Base-by-base conservation (phyloP, 352 stramenopile genomes). In the Globisporangium parvum region DNA sequence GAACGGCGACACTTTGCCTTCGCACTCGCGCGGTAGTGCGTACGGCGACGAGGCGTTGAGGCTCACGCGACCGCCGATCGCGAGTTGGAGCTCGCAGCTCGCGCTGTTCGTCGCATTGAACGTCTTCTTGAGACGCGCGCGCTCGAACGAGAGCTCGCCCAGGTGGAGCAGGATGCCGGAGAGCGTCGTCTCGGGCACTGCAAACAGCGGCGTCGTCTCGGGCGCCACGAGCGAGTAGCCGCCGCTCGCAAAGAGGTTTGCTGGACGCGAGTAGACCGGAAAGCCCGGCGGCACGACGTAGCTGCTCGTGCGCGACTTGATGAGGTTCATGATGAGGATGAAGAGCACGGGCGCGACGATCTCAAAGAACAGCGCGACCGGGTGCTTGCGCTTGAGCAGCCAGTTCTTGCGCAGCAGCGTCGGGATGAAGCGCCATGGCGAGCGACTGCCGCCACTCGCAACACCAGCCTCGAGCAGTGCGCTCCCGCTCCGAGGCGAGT, bases 361-460 rank as follows among this genome's bases (percentile, higher is more conserved):
- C 33, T 91, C 77, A 41, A 80, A 63, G 6, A 71, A 49, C 33
- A 71, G 84, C 15, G 57, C 71, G 11, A 87, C 31, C 23, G 52
- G 62, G 45, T 88, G 77, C 21, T 75, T 71, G 31, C 64, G 61
- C 66, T 88, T 91, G 41, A 87, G 67, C 31, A 83, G 45, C 66
- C 62, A 77, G 66, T 87, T 88, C 60, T 91, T 91, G 65, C 73
- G 80, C 33, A 88, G 60, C 55, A 88, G 51, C 40, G 74, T 70
- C n/a, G 62, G 59, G 49, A 76, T 42, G 59, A 68, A 75, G 18
- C 50, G 66, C 57, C 66, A 67, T 14, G 64, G 37, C 8, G 60
- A 62, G 48, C 64, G 60, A 6, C 57, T 24, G 40, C 40, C 40
- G 15, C 40, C 40, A 6, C 40, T 28, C 26, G 26, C 31, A 9